Conservation (phyloP, 352 stramenopile species). For the Elongisporangium prolatum region DNA sequence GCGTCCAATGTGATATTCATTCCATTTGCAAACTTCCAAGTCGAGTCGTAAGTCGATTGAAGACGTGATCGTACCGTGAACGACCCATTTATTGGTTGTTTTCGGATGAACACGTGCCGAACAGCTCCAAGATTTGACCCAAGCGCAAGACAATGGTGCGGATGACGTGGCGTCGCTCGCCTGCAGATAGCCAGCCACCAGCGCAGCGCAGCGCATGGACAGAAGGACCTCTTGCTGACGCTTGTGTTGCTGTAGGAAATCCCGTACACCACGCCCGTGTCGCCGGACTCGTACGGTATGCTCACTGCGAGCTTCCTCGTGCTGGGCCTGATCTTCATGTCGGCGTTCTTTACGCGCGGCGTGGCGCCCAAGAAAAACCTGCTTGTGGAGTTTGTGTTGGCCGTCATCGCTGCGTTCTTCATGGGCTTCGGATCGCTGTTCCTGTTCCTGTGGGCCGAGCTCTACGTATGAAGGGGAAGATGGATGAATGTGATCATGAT, state of each 20-base stretch:
- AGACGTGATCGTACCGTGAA: background rate
- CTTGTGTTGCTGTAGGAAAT: constrained; percentile 41
- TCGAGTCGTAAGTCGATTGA: constrained; percentile 4
- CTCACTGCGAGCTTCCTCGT: constrained; percentile 56
- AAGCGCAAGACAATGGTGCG: background rate
- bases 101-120: background rate
- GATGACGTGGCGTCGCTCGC: background rate
- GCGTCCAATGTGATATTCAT: constrained; percentile 1
- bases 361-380: constrained; percentile 78
- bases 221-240: background rate
- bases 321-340: constrained; percentile 70
- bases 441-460: constrained; percentile 84
- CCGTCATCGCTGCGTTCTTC: constrained; percentile 62
- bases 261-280: constrained; percentile 76
- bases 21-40: no score
- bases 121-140: background rate
- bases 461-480: constrained; percentile 65
- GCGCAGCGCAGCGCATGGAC: background rate
- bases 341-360: constrained; percentile 78
- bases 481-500: no score
- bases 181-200: background rate
- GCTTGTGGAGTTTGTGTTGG: constrained; percentile 58
- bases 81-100: constrained; percentile 2
- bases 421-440: constrained; percentile 82
- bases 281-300: constrained; percentile 61